Conservation (phyloP, 495 filamentous ascomycete genomes). For the Staphylotrichum tortipilum region DNA sequence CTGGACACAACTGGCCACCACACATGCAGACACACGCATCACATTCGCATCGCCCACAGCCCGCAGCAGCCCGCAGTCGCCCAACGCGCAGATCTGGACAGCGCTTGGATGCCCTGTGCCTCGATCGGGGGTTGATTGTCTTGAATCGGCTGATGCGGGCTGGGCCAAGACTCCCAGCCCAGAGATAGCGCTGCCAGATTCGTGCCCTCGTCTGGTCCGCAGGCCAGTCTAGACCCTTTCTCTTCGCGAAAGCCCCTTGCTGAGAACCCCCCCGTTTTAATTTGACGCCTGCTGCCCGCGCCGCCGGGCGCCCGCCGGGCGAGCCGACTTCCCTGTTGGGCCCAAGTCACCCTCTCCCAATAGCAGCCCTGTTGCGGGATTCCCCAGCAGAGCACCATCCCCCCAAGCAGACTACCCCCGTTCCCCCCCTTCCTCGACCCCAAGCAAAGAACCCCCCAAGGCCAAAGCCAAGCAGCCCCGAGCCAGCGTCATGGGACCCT, state of each 20-base stretch:
- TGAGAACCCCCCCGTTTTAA: conserved; percentile 1
- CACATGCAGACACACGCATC: no score
- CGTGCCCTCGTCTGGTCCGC: not conserved
- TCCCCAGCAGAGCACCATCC: no score
- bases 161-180: not conserved
- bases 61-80: not conserved
- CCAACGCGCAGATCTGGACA: not conserved
- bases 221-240: conserved; percentile 3
- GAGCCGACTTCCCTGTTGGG: conserved; percentile 1
- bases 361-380: not conserved
- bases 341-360: not conserved
- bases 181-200: not conserved
- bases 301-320: no score
- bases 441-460: no score
- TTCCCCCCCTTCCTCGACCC: no score
- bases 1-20: no score
- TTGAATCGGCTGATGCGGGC: not conserved
- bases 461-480: no score
- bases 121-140: conserved; percentile 1
- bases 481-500: conserved; percentile 5
- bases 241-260: not conserved
- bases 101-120: not conserved
- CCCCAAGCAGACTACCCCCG: no score
- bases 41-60: no score
- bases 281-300: conserved; percentile 5